Base-by-base conservation (phyloP, 2,329 filamentous ascomycete genomes). In the Hortaea sp. region DNA sequence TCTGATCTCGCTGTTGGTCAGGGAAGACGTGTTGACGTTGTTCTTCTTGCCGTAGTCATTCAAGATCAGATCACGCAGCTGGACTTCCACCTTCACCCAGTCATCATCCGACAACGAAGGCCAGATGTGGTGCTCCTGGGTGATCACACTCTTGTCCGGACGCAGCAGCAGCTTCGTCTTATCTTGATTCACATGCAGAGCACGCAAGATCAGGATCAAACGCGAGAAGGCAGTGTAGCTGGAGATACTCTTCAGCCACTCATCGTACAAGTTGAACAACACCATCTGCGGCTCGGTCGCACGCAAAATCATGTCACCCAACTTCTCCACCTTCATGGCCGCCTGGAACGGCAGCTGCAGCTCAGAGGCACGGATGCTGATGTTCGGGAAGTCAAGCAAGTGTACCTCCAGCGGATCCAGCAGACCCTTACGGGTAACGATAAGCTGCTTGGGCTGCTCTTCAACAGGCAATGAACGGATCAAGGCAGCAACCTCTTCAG, bases 31-130 rank as follows among this genome's bases (percentile, higher is more conserved):
- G 59, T 98, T 98, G 72, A 98, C 92, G 58, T 97, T 98, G 74
- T 98, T 98, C 78, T 98, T 98, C 79, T 97, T 98, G 63, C 92
- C 92, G 64, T 98, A 98, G 64, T 98, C 92, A 57, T 97, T 95
- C 56, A 98, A 65, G 59, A 98, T 98, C 54, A 98, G 73, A 73
- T 98, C 92, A 65, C 92, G 84, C 38, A 98, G 74, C 63, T 94
- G 87, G 40, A 88, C 88, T 74, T 98, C 92, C n/a, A 98, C 88
- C 78, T 95, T 95, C 69, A 98, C 92, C 92, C 92, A 98, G 53
- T 95, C 89, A 58, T 98, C 92, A 54, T 98, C 92, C 0, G 86
- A 83, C 46, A 98, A 72, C 0, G 88, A 84, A 1, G 92, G 92
- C 92, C 92, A 98, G 63, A 98, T 98, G 66, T 98, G 92, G 69